These are phyloP conservation scores for Auricularia auricula-judae DNA, from an alignment of 768 basidiomycete species.

Conservation along the genomic window DNA sequence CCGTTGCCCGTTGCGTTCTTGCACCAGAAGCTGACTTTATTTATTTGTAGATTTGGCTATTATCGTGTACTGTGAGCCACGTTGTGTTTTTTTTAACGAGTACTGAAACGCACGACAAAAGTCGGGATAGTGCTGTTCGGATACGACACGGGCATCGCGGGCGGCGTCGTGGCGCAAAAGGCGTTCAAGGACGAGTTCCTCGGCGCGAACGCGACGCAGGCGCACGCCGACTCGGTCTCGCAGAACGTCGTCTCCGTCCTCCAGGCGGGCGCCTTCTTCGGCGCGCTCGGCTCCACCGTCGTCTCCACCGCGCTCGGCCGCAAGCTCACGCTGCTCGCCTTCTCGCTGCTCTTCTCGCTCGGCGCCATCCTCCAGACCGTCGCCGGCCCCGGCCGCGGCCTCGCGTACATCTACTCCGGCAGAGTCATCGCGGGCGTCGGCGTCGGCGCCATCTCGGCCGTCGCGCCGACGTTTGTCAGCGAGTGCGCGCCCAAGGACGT, in stretches of 20 bases:
- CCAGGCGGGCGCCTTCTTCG: constrained; percentile 84
- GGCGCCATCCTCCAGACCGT: constrained; percentile 70
- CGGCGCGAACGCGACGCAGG: constrained; percentile 21
- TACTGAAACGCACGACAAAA: too few species aligned
- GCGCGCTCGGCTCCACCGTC: constrained; percentile 63
- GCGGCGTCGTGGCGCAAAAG: constrained; percentile 53
- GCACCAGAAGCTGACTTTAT: too few species aligned
- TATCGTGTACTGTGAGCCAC: too few species aligned
- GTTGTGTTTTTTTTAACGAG: too few species aligned
- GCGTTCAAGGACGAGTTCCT: constrained; percentile 59
- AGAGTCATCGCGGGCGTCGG: constrained; percentile 73
- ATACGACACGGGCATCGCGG: constrained; percentile 61
- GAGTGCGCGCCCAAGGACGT: constrained; percentile 84
- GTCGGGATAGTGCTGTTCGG: constrained; percentile 65
- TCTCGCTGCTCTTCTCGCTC: constrained; percentile 50
- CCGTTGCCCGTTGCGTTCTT: too few species aligned
- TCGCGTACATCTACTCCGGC: constrained; percentile 67
- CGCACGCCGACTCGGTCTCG: too few species aligned
- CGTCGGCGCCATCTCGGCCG: constrained; percentile 73
- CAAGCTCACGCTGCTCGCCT: constrained; percentile 47
- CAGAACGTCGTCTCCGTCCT: constrained; percentile 69
- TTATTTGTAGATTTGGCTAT: too few species aligned
- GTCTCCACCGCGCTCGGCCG: constrained; percentile 63
- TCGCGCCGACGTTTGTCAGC: constrained; percentile 76
- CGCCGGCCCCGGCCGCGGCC: constrained; percentile 42